Percentiles rank a stretch among this genome's conserved stretches.
These are phyloP conservation scores for Gastrolobium bilobum DNA, from an alignment of 306 rosid genomes.

Conservation along the genomic window DNA sequence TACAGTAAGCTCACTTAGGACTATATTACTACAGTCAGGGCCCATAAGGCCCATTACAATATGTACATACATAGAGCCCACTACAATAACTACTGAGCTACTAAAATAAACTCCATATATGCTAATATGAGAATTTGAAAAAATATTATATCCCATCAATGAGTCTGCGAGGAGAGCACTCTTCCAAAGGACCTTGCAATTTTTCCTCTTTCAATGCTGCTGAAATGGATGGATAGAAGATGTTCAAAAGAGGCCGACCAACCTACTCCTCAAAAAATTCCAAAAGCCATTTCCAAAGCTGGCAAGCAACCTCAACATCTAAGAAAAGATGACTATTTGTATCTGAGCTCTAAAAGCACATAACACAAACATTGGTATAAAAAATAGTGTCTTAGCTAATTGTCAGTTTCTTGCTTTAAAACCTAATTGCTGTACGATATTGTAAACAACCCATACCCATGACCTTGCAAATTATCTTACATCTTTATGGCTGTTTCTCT, in stretches of 20 bases:
- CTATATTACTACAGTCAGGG: too few relatives aligned
- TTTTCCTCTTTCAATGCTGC: not conserved
- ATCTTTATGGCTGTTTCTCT: not conserved
- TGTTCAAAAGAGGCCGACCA: not conserved
- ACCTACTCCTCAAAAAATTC: not conserved
- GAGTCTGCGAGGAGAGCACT: not conserved
- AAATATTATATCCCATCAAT: slow-evolving; percentile 10
- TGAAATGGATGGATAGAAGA: slow-evolving; percentile 32
- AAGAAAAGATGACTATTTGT: slow-evolving; percentile 1
- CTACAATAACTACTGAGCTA: too few relatives aligned
- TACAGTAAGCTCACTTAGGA: too few relatives aligned
- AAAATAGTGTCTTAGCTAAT: not conserved
- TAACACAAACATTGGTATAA: not conserved
- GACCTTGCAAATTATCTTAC: not conserved
- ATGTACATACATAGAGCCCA: too few relatives aligned
- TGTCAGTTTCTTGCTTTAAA: not conserved
- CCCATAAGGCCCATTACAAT: too few relatives aligned
- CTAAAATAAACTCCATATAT: too few relatives aligned
- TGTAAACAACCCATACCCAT: not conserved
- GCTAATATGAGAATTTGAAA: slow-evolving; percentile 21
- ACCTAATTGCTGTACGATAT: not conserved
- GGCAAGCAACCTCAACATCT: slow-evolving; percentile 21
- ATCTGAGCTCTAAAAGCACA: slow-evolving; percentile 16
- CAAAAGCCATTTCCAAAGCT: not conserved
- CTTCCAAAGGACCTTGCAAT: slow-evolving; percentile 5